These are phyloP conservation scores for Metrosideros polymorpha DNA, from an alignment of 441 rosid genomes.

Conservation along the genomic window DNA sequence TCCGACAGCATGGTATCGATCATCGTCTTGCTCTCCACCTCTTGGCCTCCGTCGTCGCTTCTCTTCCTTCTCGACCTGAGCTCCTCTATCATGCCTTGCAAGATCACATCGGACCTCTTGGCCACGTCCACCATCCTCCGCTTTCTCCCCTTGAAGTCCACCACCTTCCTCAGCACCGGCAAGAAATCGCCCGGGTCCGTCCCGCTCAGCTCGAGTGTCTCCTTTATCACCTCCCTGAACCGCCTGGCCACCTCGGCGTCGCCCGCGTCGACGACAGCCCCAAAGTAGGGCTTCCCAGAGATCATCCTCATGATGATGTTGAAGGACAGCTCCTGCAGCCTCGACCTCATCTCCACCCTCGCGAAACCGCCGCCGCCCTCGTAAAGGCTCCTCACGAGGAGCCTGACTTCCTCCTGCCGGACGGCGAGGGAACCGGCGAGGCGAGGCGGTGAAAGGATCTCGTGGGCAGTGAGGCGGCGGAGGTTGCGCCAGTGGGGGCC, in stretches of 20 bases:
- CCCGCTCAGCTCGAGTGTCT: constrained; percentile 3
- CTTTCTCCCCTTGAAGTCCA: background rate
- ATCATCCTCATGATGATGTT: constrained; percentile 16
- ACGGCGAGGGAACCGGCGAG: background rate
- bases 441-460: background rate
- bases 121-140: background rate
- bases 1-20: background rate
- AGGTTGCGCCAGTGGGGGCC: constrained; percentile 4
- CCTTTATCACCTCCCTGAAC: constrained; percentile 7
- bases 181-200: constrained; percentile 6
- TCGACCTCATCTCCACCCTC: constrained; percentile 4
- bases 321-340: constrained; percentile 13
- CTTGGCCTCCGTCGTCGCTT: background rate
- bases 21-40: background rate
- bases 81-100: background rate
- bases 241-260: constrained; percentile 1
- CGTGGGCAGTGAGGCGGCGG: background rate
- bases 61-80: background rate
- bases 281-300: constrained; percentile 13
- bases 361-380: background rate
- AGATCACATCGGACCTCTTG: background rate
- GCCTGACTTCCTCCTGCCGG: background rate
- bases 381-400: background rate
- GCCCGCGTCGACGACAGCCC: background rate
- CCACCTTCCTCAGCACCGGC: constrained; percentile 5